Evolutionary conservation across 352 stramenopile genomes (phyloP).

Genomic region (Phytophthora citricola): DNA sequence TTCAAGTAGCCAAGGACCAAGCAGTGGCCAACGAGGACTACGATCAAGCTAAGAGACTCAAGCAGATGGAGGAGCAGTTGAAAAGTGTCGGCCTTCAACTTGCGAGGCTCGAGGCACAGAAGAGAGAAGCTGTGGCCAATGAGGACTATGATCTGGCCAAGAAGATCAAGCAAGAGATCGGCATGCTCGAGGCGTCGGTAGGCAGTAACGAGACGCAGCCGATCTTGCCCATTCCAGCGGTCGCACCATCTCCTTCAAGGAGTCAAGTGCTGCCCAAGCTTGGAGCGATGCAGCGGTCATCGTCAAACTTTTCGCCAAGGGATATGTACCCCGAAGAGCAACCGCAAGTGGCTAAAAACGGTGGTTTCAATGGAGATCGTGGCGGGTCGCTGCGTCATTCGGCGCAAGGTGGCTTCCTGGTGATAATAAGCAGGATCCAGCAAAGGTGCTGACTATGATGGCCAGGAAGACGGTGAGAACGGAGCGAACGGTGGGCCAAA

Average conservation of each 20-base stretch:
- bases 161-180: constrained; percentile 90
- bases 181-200: constrained; percentile 65
- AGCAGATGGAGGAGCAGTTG: constrained; percentile 88
- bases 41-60: constrained; percentile 86
- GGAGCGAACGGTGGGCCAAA: constrained; percentile 41
- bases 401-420: constrained; percentile 8
- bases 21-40: constrained; percentile 92
- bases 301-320: constrained; percentile 63
- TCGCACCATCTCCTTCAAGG: constrained; percentile 25
- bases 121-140: constrained; percentile 87
- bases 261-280: constrained; percentile 60
- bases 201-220: constrained; percentile 68
- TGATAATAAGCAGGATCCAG: constrained; percentile 26
- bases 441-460: constrained; percentile 23
- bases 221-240: constrained; percentile 46
- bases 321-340: constrained; percentile 74
- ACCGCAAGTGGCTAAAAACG: constrained; percentile 21
- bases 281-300: constrained; percentile 39
- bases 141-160: constrained; percentile 95
- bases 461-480: constrained; percentile 18
- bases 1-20: constrained; percentile 86
- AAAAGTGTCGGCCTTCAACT: constrained; percentile 91
- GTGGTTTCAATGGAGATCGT: constrained; percentile 16
- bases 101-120: constrained; percentile 86
- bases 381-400: constrained; percentile 26